phyloP scores from a whole-genome alignment of 2,329 filamentous ascomycete genomes.

The Colletotrichum truncatum region DNA sequence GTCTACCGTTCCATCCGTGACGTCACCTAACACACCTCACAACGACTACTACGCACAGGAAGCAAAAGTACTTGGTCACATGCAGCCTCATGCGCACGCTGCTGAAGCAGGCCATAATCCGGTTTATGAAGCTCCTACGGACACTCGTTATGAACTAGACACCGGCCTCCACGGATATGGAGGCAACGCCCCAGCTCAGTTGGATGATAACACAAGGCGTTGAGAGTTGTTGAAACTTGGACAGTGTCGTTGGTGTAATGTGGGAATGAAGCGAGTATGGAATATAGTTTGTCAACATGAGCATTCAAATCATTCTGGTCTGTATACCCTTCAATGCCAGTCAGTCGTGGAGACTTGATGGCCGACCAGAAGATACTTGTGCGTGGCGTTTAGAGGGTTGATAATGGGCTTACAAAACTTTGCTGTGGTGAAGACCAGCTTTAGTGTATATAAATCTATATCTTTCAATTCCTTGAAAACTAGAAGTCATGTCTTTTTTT shows the following conservation, averaged over 20 bases:
- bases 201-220: not conserved
- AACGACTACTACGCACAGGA: conserved; percentile 21
- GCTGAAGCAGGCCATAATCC: conserved; percentile 17
- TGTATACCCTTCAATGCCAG: not conserved
- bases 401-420: not conserved
- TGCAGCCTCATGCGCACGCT: conserved; percentile 16
- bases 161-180: not conserved
- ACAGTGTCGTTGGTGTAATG: not conserved
- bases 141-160: conserved; percentile 23
- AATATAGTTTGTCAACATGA: too few species aligned
- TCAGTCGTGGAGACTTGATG: not conserved
- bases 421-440: not conserved
- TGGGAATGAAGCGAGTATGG: not conserved
- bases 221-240: not conserved
- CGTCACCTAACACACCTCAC: conserved; percentile 4
- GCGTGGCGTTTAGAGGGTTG: not conserved
- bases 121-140: conserved; percentile 23
- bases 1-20: not conserved
- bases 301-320: not conserved
- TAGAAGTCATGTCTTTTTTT: too few species aligned
- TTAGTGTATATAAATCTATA: not conserved
- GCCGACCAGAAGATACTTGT: not conserved
- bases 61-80: conserved; percentile 8
- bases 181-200: not conserved
- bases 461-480: too few species aligned